phyloP scores from a whole-genome alignment of 2,329 filamentous ascomycete genomes.

The Aspergillus quadrilineatus region DNA sequence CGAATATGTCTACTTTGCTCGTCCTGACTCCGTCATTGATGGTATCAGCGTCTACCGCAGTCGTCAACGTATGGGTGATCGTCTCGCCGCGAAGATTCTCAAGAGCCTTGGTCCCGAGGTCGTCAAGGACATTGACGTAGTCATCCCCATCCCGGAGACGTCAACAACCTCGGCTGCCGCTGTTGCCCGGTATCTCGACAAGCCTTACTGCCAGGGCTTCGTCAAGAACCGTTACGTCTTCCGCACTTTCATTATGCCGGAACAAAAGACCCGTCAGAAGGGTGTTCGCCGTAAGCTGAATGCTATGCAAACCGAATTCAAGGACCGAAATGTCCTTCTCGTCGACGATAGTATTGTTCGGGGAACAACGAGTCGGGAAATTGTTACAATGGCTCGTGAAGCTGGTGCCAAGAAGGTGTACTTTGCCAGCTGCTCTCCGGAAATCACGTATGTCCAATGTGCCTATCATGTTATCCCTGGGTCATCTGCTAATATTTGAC shows the following conservation, averaged over 20 bases:
- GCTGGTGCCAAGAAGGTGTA: slow-evolving; percentile 78
- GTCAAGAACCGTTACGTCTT: slow-evolving; percentile 90
- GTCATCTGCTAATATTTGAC: slow-evolving; percentile 11
- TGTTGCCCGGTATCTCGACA: slow-evolving; percentile 71
- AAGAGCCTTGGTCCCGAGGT: slow-evolving; percentile 66
- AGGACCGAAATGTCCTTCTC: slow-evolving; percentile 73
- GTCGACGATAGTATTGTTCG: slow-evolving; percentile 90
- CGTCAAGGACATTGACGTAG: slow-evolving; percentile 72
- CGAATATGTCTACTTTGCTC: slow-evolving; percentile 83
- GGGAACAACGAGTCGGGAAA: slow-evolving; percentile 77
- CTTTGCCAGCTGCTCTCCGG: slow-evolving; percentile 78
- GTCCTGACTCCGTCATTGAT: slow-evolving; percentile 79
- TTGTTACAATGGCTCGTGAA: slow-evolving; percentile 80
- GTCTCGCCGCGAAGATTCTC: slow-evolving; percentile 72
- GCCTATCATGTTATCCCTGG: neutral
- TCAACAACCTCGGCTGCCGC: slow-evolving; percentile 76
- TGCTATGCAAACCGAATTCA: slow-evolving; percentile 81
- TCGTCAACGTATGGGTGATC: slow-evolving; percentile 81
- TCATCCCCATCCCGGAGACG: slow-evolving; percentile 83
- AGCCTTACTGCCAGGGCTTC: slow-evolving; percentile 77
- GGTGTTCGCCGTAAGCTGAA: slow-evolving; percentile 87
- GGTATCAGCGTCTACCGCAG: slow-evolving; percentile 83
- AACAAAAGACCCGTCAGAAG: slow-evolving; percentile 76
- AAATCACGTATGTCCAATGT: slow-evolving; percentile 58
- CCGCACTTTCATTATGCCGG: slow-evolving; percentile 83